Base-by-base conservation (phyloP, 169 alveolate genomes). In the Neospora caninum region DNA sequence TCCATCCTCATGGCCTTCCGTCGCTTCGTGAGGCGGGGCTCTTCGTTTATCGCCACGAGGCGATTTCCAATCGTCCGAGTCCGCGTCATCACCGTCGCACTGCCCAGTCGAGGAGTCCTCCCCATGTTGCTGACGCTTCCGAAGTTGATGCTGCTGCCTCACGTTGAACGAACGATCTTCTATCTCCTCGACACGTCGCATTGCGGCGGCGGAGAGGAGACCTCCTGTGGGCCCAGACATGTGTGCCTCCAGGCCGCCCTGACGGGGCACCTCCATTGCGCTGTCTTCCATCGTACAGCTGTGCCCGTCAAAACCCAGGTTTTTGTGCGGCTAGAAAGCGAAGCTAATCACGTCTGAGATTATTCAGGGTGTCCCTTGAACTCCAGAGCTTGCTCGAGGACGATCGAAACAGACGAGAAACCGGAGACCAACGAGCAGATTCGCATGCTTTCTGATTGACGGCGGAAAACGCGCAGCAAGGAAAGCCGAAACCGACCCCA, bases 131-230 rank as follows among this genome's bases (percentile, higher is more conserved):
- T 38, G 89, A 42, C 89, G 89, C 67, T 41, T 38, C 7, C 89
- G n/a, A 25, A 41, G 67, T 67, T 42, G 89, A 13, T 73, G 84
- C 39, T 73, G 84, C 41, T 82, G 89, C 25, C 36, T 39, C 67
- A 82, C 89, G 36, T 82, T 82, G 67, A 82, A 82, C 0, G 89
- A 25, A 39, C 34, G 89, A 13, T 82, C 89, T 67, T 82, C 89
- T n/a, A 82, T 82, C 64, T 82, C 89, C 89, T 82, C 64, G 20
- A 82, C 89, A 31, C 89, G 89, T 20, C 89, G 89, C 89, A 82
- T 82, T 2, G 54, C 89, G 31, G 89, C 89, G 1, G 89, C 89
- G 0, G 89, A 82, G 39, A 82, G 89, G 29, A 82, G 45, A 13
- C 43, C 29, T 0, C 49, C 86, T 4, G 1, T n/a, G 49, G 39